Percentiles rank a stretch among this genome's conserved stretches.
Evolutionary conservation across 2,329 filamentous ascomycete genomes (phyloP).

Genomic region (Verticillium dahliae): DNA sequence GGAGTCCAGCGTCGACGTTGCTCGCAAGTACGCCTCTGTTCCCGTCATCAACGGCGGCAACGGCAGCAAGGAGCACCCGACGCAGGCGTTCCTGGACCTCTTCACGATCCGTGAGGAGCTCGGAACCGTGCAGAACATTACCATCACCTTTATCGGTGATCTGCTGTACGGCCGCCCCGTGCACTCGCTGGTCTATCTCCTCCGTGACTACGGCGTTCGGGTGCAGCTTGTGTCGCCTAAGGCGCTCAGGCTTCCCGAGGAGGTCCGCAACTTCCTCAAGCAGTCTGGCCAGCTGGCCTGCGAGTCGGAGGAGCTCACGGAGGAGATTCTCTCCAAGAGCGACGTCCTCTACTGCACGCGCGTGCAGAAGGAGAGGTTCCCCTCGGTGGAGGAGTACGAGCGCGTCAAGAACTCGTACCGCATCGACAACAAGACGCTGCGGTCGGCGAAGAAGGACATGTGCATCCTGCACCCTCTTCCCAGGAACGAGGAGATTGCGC

Average conservation of each 20-base stretch:
- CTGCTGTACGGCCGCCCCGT: slow-evolving; percentile 90
- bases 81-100: slow-evolving; percentile 93
- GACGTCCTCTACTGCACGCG: slow-evolving; percentile 97
- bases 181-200: slow-evolving; percentile 88
- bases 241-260: slow-evolving; percentile 67
- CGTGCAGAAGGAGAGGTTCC: slow-evolving; percentile 93
- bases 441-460: slow-evolving; percentile 87
- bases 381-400: slow-evolving; percentile 75
- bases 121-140: slow-evolving; percentile 89
- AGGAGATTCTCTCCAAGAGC: slow-evolving; percentile 76
- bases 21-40: slow-evolving; percentile 80
- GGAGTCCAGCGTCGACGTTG: slow-evolving; percentile 71
- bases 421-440: slow-evolving; percentile 84
- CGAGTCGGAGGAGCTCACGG: slow-evolving; percentile 73
- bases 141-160: slow-evolving; percentile 93
- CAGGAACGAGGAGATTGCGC: slow-evolving; percentile 84
- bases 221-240: slow-evolving; percentile 87
- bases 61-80: slow-evolving; percentile 91
- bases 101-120: slow-evolving; percentile 98
- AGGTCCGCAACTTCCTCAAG: slow-evolving; percentile 66
- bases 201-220: slow-evolving; percentile 91
- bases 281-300: slow-evolving; percentile 68
- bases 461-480: slow-evolving; percentile 94
- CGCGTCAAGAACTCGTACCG: slow-evolving; percentile 81
- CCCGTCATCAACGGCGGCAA: slow-evolving; percentile 98